Evolutionary conservation across 2,329 filamentous ascomycete species (phyloP).

Genomic region (Pseudogymnoascus sp.): DNA sequence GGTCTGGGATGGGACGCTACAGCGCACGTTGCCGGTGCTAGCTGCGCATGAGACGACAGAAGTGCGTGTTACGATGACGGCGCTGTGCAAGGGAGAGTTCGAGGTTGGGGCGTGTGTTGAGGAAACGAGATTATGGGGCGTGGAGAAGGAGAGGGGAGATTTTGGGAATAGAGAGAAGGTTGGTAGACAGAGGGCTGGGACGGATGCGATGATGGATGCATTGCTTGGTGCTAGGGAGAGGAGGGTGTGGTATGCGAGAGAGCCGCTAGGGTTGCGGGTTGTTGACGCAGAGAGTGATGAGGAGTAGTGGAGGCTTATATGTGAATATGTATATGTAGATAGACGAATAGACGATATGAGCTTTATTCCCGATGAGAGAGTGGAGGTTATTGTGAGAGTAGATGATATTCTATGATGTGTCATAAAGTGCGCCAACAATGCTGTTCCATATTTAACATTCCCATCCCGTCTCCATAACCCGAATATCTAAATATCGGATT

Average conservation of each 20-base stretch:
- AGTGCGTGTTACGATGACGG: slow-evolving; percentile 61
- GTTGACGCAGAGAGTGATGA: slow-evolving; percentile 13
- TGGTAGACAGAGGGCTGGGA: slow-evolving; percentile 41
- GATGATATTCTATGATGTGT: neutral
- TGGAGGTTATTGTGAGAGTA: neutral
- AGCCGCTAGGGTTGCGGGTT: slow-evolving; percentile 34
- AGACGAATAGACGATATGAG: neutral
- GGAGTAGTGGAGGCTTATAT: slow-evolving; percentile 16
- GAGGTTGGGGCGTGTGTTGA: slow-evolving; percentile 76
- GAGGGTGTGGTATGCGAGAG: slow-evolving; percentile 56
- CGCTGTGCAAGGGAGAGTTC: slow-evolving; percentile 72
- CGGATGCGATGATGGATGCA: slow-evolving; percentile 49
- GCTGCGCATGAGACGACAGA: slow-evolving; percentile 49
- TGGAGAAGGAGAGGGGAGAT: slow-evolving; percentile 20
- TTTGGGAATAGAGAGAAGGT: slow-evolving; percentile 20
- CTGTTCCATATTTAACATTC: neutral
- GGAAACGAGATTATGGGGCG: slow-evolving; percentile 54
- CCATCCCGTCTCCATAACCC: neutral
- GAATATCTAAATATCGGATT: neutral
- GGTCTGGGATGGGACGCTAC: slow-evolving; percentile 76
- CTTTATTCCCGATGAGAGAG: neutral
- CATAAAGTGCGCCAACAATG: slow-evolving; percentile 6
- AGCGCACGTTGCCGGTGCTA: slow-evolving; percentile 61
- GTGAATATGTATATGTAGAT: slow-evolving; percentile 9
- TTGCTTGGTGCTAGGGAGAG: slow-evolving; percentile 52